phyloP scores from a whole-genome alignment of 202 grass and related monocot genomes.

The Dendrocalamus latiflorus region DNA sequence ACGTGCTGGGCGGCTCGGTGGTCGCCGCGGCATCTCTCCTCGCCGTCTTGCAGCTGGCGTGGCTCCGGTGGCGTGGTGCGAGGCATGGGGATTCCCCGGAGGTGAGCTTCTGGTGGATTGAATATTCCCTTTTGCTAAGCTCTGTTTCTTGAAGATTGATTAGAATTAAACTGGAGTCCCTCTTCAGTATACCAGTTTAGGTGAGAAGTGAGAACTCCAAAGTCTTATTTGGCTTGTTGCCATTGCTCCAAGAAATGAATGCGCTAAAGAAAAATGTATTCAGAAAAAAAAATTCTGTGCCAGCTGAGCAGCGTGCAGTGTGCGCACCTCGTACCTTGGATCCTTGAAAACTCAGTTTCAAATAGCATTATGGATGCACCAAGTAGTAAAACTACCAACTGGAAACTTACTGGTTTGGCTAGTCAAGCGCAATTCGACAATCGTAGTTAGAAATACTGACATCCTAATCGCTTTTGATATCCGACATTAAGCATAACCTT shows the following conservation, averaged over 20 bases:
- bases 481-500: background rate
- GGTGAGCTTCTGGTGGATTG: background rate
- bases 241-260: background rate
- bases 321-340: background rate
- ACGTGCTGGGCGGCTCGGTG: background rate
- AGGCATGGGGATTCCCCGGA: background rate
- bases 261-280: background rate
- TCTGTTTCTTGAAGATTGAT: background rate
- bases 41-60: slow-evolving; percentile 29
- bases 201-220: background rate
- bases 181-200: background rate
- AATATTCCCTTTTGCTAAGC: background rate
- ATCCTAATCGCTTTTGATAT: background rate
- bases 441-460: background rate
- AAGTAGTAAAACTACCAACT: background rate
- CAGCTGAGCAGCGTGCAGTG: background rate
- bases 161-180: background rate
- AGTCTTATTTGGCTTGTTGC: background rate
- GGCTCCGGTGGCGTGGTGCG: slow-evolving; percentile 16
- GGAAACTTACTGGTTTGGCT: background rate
- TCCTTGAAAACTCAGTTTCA: background rate
- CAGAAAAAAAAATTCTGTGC: background rate
- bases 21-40: slow-evolving; percentile 10
- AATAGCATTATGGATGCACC: background rate
- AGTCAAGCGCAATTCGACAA: background rate